phyloP scores from a whole-genome alignment of 176 grass and related monocot species.

The Rhynchospora pubera region DNA sequence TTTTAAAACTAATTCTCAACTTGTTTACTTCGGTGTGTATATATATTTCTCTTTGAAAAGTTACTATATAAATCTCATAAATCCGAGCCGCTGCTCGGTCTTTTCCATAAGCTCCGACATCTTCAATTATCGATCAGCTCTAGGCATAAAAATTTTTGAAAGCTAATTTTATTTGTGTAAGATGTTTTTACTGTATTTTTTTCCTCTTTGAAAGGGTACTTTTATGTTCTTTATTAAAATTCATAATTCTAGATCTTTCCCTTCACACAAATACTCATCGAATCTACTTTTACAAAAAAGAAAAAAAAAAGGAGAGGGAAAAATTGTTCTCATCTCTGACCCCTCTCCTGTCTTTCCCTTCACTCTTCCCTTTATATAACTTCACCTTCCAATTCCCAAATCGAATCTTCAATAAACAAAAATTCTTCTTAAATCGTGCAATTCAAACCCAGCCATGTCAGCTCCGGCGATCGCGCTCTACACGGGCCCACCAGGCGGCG shows the following conservation, averaged over 20 bases:
- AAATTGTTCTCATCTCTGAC: not conserved
- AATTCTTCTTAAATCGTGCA: constrained; percentile 4
- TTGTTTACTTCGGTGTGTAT: not conserved
- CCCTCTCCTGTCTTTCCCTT: not conserved
- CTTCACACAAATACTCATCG: not conserved
- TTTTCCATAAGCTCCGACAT: not conserved
- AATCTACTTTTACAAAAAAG: not conserved
- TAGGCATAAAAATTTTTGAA: not conserved
- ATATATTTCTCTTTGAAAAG: not conserved
- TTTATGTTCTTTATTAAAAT: too few relatives aligned
- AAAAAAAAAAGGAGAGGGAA: not conserved
- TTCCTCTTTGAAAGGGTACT: not conserved
- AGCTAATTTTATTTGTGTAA: too few relatives aligned
- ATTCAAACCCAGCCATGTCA: constrained; percentile 37
- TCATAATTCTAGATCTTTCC: too few relatives aligned
- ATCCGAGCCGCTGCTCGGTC: not conserved
- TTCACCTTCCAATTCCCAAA: not conserved
- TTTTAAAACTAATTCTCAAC: too few relatives aligned
- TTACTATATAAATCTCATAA: too few relatives aligned
- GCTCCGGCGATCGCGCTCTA: constrained; percentile 68
- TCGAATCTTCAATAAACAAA: not conserved
- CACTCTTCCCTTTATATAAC: not conserved
- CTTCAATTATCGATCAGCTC: not conserved
- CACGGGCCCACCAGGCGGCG: constrained; percentile 31
- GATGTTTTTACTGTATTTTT: too few relatives aligned